A percentile compares a stretch with the other conserved stretches of the same genome.
phyloP scores from a whole-genome alignment of 1,284 basidiomycete species.

The Cystobasidium pallidum region DNA sequence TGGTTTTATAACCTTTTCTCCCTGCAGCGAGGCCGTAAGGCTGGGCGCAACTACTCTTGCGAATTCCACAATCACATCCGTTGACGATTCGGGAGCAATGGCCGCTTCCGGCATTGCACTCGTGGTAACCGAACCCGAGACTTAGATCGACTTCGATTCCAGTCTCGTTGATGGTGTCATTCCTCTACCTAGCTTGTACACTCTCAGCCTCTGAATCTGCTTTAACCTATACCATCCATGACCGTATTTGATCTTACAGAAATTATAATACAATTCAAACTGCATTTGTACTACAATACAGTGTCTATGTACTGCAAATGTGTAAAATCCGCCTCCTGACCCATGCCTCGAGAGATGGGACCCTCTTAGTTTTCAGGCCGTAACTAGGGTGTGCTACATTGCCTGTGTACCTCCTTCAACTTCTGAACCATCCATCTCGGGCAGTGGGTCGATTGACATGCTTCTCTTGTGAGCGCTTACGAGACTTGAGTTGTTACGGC shows the following conservation, averaged over 20 bases:
- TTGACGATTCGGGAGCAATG: conserved; percentile 39
- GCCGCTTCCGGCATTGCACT: conserved; percentile 41
- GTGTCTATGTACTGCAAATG: background rate
- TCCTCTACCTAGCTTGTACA: too few relatives aligned
- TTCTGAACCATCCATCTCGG: background rate
- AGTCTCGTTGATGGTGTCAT: too few relatives aligned
- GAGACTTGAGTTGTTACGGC: conserved; percentile 24
- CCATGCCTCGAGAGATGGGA: too few relatives aligned
- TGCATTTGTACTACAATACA: background rate
- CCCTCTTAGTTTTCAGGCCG: too few relatives aligned
- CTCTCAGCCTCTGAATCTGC: too few relatives aligned
- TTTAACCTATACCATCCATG: too few relatives aligned
- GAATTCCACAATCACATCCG: conserved; percentile 32
- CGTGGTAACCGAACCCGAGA: conserved; percentile 18
- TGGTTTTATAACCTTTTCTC: background rate
- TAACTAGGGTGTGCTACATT: too few relatives aligned
- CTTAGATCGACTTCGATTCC: too few relatives aligned
- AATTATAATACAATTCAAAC: background rate
- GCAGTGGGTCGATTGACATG: conserved; percentile 26
- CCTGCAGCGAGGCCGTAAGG: conserved; percentile 25
- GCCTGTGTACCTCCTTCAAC: background rate
- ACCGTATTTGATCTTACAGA: too few relatives aligned
- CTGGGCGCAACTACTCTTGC: conserved; percentile 32
- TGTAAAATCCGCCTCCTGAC: too few relatives aligned
- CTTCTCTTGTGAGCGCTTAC: conserved; percentile 1